phyloP scores from a whole-genome alignment of 257 asterid genomes.

The Solanum dulcamara region DNA sequence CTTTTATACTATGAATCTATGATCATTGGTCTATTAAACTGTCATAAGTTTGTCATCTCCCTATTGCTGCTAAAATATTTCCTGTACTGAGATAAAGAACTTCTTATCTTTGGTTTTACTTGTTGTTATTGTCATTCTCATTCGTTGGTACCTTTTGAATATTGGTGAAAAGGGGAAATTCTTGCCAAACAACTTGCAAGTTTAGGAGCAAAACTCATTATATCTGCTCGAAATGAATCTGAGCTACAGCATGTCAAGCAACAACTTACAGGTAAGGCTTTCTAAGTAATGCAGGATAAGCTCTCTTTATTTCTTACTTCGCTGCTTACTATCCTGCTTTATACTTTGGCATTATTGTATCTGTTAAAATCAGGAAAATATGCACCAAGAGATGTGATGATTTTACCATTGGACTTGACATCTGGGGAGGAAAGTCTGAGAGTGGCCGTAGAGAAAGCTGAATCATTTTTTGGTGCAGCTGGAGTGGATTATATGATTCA shows the following conservation, averaged over 20 bases:
- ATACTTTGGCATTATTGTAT: not conserved
- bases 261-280: slow-evolving; percentile 48
- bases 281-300: not conserved
- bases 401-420: slow-evolving; percentile 83
- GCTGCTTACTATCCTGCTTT: not conserved
- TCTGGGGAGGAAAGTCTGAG: slow-evolving; percentile 59
- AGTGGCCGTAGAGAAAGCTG: slow-evolving; percentile 69
- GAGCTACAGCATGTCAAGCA: slow-evolving; percentile 76
- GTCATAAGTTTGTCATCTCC: not conserved
- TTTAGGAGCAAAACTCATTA: slow-evolving; percentile 87
- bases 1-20: not conserved
- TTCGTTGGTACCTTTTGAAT: not conserved
- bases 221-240: slow-evolving; percentile 85
- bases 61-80: not conserved
- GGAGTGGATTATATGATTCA: slow-evolving; percentile 97
- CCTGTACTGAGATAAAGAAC: not conserved
- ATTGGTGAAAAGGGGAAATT: slow-evolving; percentile 55
- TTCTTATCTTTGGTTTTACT: not conserved
- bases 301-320: not conserved
- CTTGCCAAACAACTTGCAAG: slow-evolving; percentile 87
- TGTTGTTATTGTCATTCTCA: not conserved
- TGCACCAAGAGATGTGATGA: slow-evolving; percentile 67
- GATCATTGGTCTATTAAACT: not conserved
- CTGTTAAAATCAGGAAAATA: slow-evolving; percentile 51
- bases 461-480: slow-evolving; percentile 59